Evolutionary conservation across 75 land plant species (phyloP).

Genomic region (Picea glauca): DNA sequence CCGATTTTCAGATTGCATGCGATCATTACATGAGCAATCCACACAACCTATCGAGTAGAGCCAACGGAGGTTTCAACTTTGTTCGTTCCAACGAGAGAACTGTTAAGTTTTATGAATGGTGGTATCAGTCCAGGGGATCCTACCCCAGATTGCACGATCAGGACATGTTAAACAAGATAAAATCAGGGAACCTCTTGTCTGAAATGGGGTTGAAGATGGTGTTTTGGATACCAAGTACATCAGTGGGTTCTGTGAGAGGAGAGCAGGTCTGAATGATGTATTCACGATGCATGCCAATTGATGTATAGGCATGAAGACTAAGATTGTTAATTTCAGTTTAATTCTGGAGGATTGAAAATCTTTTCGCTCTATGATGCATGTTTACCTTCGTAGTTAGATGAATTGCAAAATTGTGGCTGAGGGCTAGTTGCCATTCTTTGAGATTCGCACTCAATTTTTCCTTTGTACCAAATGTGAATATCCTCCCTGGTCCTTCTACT

Average conservation of each 20-base stretch:
- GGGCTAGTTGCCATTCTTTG: too few relatives aligned
- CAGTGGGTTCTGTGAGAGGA: constrained; percentile 7
- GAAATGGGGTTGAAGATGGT: not conserved
- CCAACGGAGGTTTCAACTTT: constrained; percentile 29
- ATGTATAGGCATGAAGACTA: constrained; percentile 26
- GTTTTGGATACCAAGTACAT: too few relatives aligned
- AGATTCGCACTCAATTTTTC: too few relatives aligned
- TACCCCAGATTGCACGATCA: constrained; percentile 28
- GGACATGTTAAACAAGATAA: constrained; percentile 8
- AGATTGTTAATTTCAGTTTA: constrained; percentile 39
- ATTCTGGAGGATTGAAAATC: too few relatives aligned
- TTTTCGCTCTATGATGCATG: too few relatives aligned
- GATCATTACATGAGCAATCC: constrained; percentile 26
- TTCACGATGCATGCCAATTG: constrained; percentile 40
- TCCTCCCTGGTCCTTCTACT: too few relatives aligned
- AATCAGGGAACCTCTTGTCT: not conserved
- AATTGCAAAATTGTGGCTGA: too few relatives aligned
- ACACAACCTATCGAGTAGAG: constrained; percentile 11
- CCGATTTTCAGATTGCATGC: constrained; percentile 29
- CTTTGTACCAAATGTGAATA: too few relatives aligned
- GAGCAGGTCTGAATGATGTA: constrained; percentile 18
- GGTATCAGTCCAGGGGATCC: constrained; percentile 20
- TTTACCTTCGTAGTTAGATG: too few relatives aligned
- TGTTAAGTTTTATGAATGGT: constrained; percentile 28
- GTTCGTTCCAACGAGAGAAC: constrained; percentile 22